Evolutionary conservation across 192 early-diverging fungal species (phyloP).

Genomic region (Allomyces macrogynus): DNA sequence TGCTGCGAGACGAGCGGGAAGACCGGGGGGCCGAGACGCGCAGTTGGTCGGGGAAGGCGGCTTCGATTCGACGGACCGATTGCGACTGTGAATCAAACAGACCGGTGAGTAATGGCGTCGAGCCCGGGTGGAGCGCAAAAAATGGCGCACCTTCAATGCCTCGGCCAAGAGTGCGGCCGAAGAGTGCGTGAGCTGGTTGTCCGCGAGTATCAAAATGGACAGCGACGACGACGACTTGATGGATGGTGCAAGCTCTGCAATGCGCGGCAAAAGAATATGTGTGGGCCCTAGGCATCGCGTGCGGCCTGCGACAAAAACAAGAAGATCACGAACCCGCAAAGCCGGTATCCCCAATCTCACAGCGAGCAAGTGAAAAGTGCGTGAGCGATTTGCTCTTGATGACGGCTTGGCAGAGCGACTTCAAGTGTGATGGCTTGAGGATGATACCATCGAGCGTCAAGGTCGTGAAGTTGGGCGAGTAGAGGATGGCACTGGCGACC

Average conservation of each 20-base stretch:
- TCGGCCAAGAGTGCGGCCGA: neutral
- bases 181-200: neutral
- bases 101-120: no score
- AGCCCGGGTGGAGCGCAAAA: no score
- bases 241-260: neutral
- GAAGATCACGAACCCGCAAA: neutral
- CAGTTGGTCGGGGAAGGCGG: neutral
- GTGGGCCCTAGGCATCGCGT: no score
- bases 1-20: no score
- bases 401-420: no score
- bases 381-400: no score
- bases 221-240: neutral
- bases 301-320: no score
- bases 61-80: neutral
- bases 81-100: neutral
- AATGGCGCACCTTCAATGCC: neutral
- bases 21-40: neutral
- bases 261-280: no score
- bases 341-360: neutral
- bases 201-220: neutral
- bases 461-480: no score
- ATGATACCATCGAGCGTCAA: no score
- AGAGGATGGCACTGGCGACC: no score
- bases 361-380: neutral
- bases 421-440: no score